Base-by-base conservation (phyloP, 1,284 basidiomycete species). In the Apiotrichum porosum region DNA sequence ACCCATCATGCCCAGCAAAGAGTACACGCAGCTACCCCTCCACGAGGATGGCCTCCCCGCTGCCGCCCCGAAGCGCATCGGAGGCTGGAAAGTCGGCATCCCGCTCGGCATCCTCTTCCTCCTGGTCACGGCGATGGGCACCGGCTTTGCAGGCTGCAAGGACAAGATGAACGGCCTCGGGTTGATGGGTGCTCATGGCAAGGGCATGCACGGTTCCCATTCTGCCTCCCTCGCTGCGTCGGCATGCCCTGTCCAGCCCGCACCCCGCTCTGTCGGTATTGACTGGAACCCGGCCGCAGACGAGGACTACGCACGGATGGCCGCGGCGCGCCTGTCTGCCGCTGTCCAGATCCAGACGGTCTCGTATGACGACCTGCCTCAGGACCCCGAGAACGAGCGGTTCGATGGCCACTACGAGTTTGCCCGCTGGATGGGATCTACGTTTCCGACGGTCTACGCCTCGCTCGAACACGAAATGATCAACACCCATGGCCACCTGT, bases 401-500 rank as follows among this genome's bases (percentile, higher is more conserved):
- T 76, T 69, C 49, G 65, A 71, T 17, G 63, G 63, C 14, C 66
- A 74, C 32, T 60, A 49, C 39, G 54, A 59, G 15, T 70, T 76
- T 32, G 65, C 69, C 30, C 35, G 62, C 15, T 76, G 69, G 56
- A 56, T 78, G 45, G 59, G 69, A 34, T 34, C 50, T n/a, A 68
- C 75, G 26, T 77, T 65, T 52, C 71, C 75, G 1, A 57, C 52
- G 36, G 48, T 64, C 21, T 75, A 68, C 39, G 47, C 52, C 0
- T 54, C 46, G 2, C 54, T 77, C n/a, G 43, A 63, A 14, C 68
- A 75, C 46, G 72, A 75, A 32, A 60, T 57, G 19, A 59, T 77
- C 40, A 75, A 75, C 48, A 70, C 63, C 22, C 72, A 74, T 39
- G 76, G 59, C 1, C 65, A 76, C 17, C 55, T 77, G 9, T 73